phyloP scores from a whole-genome alignment of 2,329 filamentous ascomycete genomes.

The Teratosphaeria gauchensis region DNA sequence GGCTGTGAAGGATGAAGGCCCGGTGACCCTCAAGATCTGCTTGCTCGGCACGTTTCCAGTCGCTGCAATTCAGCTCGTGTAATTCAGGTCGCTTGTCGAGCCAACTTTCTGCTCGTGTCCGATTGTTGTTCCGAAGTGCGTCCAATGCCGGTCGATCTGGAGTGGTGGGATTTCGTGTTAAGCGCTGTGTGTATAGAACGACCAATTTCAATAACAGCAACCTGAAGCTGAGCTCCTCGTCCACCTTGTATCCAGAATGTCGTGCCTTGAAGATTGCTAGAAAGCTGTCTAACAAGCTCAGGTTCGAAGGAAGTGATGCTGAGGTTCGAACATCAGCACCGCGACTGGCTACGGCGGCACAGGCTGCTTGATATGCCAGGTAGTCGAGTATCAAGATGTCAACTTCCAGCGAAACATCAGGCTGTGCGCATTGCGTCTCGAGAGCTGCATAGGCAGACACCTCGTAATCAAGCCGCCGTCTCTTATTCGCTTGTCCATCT shows the following conservation, averaged over 20 bases:
- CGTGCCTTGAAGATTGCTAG: constrained; percentile 33
- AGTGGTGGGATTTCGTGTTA: constrained; percentile 29
- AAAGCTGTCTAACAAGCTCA: constrained; percentile 30
- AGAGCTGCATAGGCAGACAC: constrained; percentile 1
- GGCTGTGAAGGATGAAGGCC: constrained; percentile 10
- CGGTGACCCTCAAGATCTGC: constrained; percentile 16
- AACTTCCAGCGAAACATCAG: constrained; percentile 35
- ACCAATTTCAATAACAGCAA: constrained; percentile 40
- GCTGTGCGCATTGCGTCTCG: constrained; percentile 13
- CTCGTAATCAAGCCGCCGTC: neutral
- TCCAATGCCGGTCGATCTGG: constrained; percentile 27
- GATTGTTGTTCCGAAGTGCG: constrained; percentile 29
- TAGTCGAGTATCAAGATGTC: constrained; percentile 50
- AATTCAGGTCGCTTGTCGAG: constrained; percentile 2
- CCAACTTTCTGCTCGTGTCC: constrained; percentile 18
- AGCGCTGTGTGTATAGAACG: constrained; percentile 34
- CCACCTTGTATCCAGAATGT: constrained; percentile 28
- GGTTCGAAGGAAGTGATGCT: constrained; percentile 5
- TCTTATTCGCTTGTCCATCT: neutral
- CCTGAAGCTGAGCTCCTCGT: constrained; percentile 36
- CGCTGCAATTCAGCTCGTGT: constrained; percentile 6
- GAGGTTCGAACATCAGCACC: neutral
- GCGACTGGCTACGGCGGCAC: constrained; percentile 29
- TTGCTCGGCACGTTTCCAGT: constrained; percentile 1
- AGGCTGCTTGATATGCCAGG: constrained; percentile 38